phyloP scores from a whole-genome alignment of 768 basidiomycete genomes.

The Nidularia pulvinata region DNA sequence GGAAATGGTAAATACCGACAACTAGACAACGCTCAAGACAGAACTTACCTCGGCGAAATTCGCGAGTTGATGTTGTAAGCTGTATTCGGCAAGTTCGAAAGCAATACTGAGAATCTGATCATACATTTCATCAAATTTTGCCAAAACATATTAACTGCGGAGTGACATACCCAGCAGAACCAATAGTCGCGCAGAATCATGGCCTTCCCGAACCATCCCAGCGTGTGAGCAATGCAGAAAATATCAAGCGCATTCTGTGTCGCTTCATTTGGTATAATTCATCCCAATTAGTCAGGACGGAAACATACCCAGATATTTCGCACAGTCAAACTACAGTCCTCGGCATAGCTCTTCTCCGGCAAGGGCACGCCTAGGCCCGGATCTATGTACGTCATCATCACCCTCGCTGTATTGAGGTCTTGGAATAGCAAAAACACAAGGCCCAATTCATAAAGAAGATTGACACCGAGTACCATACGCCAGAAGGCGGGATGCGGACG shows the following conservation, averaged over 20 bases:
- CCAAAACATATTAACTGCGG: constrained; percentile 2
- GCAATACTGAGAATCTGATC: constrained; percentile 81
- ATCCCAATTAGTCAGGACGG: not conserved
- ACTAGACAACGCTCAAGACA: constrained; percentile 4
- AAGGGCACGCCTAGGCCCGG: constrained; percentile 68
- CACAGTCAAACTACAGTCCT: constrained; percentile 68
- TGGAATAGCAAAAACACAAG: constrained; percentile 88
- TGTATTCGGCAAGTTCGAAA: constrained; percentile 89
- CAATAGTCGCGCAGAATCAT: constrained; percentile 90
- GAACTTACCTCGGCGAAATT: constrained; percentile 81
- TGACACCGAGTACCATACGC: constrained; percentile 78
- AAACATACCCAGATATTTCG: constrained; percentile 65
- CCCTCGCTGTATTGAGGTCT: constrained; percentile 73
- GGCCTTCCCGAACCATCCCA: constrained; percentile 93
- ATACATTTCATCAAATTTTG: constrained; percentile 9
- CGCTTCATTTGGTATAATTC: constrained; percentile 1
- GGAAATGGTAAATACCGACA: constrained; percentile 9
- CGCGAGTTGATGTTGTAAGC: constrained; percentile 82
- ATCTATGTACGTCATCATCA: constrained; percentile 82
- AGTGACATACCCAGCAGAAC: constrained; percentile 81
- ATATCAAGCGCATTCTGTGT: constrained; percentile 78
- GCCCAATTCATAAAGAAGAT: constrained; percentile 80
- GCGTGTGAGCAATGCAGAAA: constrained; percentile 82
- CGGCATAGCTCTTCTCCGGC: constrained; percentile 86
- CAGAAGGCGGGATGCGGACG: constrained; percentile 89